These are phyloP conservation scores for Streptanthus diversifolius DNA, from an alignment of 345 rosid species.

Conservation along the genomic window DNA sequence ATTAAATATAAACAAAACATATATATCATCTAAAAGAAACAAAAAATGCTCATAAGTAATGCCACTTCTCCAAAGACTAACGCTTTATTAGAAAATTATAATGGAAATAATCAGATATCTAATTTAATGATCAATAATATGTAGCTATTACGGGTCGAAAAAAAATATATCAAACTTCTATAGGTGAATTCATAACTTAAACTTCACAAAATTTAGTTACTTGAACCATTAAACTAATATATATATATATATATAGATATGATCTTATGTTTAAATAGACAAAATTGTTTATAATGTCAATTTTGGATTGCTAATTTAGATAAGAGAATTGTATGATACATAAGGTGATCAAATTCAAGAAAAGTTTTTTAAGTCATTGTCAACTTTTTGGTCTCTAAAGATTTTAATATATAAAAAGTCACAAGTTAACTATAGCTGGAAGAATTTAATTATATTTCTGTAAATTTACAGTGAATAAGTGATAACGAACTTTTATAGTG, in stretches of 20 bases:
- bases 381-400: not conserved
- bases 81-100: not conserved
- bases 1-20: not conserved
- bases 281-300: not conserved
- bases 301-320: not conserved
- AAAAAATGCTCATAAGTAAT: not conserved
- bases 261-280: not conserved
- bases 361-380: not conserved
- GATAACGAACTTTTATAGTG: not conserved
- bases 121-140: not conserved
- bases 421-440: not conserved
- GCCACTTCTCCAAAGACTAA: not conserved
- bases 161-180: not conserved
- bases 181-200: not conserved
- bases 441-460: not conserved
- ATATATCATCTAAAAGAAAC: not conserved
- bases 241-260: not conserved
- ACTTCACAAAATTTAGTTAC: not conserved
- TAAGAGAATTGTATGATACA: not conserved
- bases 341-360: not conserved
- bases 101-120: not conserved
- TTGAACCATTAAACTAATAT: not conserved
- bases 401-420: not conserved
- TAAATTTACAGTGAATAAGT: not conserved
- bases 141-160: not conserved